Evolutionary conservation across 768 basidiomycete species (phyloP).

Genomic region (Mycena venus): DNA sequence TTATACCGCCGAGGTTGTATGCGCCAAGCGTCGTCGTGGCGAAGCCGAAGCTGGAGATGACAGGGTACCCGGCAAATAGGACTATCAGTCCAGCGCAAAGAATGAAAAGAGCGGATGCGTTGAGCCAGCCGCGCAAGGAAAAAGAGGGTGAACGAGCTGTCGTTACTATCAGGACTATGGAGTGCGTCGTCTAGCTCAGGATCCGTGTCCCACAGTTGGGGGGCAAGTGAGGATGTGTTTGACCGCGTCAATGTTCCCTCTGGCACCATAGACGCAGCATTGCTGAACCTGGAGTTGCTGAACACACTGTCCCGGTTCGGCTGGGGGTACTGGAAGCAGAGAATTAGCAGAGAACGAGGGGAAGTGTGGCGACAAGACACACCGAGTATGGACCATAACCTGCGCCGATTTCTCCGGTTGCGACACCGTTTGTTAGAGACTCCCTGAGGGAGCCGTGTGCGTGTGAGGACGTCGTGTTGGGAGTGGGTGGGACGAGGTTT

Average conservation of each 20-base stretch:
- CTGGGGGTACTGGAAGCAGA: conserved; percentile 53
- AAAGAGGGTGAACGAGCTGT: conserved; percentile 62
- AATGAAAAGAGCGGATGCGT: conserved; percentile 68
- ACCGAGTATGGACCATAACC: conserved; percentile 74
- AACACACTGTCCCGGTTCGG: conserved; percentile 24
- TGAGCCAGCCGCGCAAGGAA: conserved; percentile 73
- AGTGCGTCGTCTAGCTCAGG: conserved; percentile 78
- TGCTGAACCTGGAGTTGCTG: conserved; percentile 31
- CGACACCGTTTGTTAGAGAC: conserved; percentile 64
- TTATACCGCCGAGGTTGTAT: conserved; percentile 84
- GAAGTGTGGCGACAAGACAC: conserved; percentile 23
- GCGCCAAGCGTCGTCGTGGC: conserved; percentile 48
- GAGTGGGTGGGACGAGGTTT: not conserved
- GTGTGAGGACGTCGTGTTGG: conserved; percentile 15
- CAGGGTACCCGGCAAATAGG: conserved; percentile 82
- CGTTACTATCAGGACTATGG: conserved; percentile 68
- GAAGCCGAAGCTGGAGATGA: conserved; percentile 52
- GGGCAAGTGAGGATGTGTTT: conserved; percentile 58
- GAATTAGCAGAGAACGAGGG: not conserved
- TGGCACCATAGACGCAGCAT: conserved; percentile 20
- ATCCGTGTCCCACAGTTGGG: conserved; percentile 66
- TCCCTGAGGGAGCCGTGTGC: not conserved
- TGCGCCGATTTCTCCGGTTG: conserved; percentile 65
- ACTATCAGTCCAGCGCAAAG: conserved; percentile 67
- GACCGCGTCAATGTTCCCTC: not conserved